phyloP scores from a whole-genome alignment of 1,139 yeast species.

The Candida anutae region DNA sequence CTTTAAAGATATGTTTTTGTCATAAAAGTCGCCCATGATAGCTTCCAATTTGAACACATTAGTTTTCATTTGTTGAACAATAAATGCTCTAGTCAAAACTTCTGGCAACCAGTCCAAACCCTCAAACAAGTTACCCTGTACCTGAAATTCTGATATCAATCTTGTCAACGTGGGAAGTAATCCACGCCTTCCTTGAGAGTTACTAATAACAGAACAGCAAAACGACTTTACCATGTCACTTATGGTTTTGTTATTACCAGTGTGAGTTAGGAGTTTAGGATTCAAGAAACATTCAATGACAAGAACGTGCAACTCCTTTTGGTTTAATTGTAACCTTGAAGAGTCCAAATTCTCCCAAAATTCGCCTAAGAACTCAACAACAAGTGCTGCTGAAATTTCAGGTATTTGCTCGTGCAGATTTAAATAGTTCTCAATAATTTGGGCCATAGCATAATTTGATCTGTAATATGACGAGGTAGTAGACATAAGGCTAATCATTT shows the following conservation, averaged over 20 bases:
- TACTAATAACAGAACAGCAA: conserved; percentile 36
- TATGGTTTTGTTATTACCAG: conserved; percentile 4
- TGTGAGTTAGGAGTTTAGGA: conserved; percentile 12
- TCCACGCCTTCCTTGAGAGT: conserved; percentile 59
- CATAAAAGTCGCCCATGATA: conserved; percentile 45
- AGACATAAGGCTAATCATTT: conserved; percentile 10
- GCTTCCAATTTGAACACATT: conserved; percentile 56
- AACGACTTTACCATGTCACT: conserved; percentile 12
- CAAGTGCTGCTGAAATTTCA: conserved; percentile 2
- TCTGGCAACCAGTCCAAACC: conserved; percentile 45
- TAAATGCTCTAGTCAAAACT: conserved; percentile 39
- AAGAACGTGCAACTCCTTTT: conserved; percentile 51
- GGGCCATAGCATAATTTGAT: conserved; percentile 19
- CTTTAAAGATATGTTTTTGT: conserved; percentile 20
- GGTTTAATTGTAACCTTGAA: conserved; percentile 58
- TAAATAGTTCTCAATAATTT: conserved; percentile 6
- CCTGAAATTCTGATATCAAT: conserved; percentile 34
- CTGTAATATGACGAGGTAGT: conserved; percentile 18
- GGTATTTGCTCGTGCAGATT: neutral
- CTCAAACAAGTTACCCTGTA: conserved; percentile 25
- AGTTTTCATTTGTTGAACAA: conserved; percentile 46
- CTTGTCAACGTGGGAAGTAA: conserved; percentile 54
- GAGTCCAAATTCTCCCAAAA: conserved; percentile 57
- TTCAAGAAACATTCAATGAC: conserved; percentile 42
- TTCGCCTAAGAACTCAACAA: conserved; percentile 25